These are phyloP conservation scores for Marasmius sp. DNA, from an alignment of 1,284 basidiomycete species.

Conservation along the genomic window DNA sequence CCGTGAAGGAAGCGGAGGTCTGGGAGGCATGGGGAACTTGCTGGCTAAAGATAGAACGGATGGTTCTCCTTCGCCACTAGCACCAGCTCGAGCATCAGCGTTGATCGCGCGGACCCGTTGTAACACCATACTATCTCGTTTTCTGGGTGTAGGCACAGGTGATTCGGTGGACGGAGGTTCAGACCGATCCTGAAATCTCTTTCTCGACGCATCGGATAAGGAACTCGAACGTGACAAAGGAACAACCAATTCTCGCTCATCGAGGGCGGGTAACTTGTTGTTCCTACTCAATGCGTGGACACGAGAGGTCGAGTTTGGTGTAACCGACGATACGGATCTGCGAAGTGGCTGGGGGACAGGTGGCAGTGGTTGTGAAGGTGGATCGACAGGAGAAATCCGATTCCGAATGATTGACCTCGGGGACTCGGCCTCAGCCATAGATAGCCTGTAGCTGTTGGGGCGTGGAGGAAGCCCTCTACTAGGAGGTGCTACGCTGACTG, in stretches of 20 bases:
- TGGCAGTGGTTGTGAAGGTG: conserved; percentile 15
- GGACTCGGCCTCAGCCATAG: background rate
- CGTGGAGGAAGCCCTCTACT: conserved; percentile 7
- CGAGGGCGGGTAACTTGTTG: background rate
- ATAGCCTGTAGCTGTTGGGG: background rate
- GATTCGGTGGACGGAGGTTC: background rate
- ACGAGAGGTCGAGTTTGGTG: background rate
- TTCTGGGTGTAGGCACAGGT: conserved; percentile 20
- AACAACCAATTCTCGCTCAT: background rate
- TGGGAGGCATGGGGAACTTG: conserved; percentile 40
- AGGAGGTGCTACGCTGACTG: conserved; percentile 8
- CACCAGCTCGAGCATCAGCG: conserved; percentile 18
- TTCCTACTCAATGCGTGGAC: background rate
- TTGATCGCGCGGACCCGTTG: conserved; percentile 45
- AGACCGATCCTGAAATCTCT: background rate
- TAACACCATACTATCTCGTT: conserved; percentile 49
- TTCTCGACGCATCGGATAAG: background rate
- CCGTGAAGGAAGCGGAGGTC: conserved; percentile 33
- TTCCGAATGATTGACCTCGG: background rate
- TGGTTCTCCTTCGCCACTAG: conserved; percentile 4
- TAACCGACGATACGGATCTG: background rate
- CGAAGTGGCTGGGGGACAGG: conserved; percentile 1
- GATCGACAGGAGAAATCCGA: conserved; percentile 13
- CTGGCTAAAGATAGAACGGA: conserved; percentile 26
- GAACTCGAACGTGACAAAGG: background rate